phyloP scores from a whole-genome alignment of 257 asterid genomes.

The Solanum sparsipilum region DNA sequence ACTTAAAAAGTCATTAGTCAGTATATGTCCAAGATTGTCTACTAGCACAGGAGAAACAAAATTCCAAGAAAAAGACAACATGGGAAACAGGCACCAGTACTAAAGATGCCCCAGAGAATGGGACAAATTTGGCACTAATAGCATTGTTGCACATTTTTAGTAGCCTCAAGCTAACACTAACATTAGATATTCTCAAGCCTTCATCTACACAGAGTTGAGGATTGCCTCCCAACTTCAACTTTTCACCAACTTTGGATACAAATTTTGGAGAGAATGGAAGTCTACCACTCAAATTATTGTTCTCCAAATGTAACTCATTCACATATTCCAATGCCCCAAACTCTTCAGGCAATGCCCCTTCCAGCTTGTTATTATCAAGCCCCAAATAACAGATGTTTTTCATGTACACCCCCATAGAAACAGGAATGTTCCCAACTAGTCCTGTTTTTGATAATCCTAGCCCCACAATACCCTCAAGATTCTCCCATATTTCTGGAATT shows the following conservation, averaged over 20 bases:
- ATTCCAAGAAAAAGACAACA: constrained; percentile 19
- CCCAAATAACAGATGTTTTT: constrained; percentile 42
- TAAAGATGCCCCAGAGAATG: constrained; percentile 22
- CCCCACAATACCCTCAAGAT: constrained; percentile 40
- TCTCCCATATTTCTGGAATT: constrained; percentile 70
- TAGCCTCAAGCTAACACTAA: constrained; percentile 25
- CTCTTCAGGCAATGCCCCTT: constrained; percentile 63
- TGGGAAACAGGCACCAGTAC: constrained; percentile 2
- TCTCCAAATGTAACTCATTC: constrained; percentile 63
- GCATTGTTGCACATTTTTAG: constrained; percentile 37
- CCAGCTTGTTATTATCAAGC: constrained; percentile 61
- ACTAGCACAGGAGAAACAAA: constrained; percentile 2
- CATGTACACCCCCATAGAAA: constrained; percentile 52
- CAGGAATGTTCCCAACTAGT: constrained; percentile 61
- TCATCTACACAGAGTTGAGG: constrained; percentile 58
- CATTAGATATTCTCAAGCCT: constrained; percentile 27
- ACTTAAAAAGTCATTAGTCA: constrained; percentile 4
- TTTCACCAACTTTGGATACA: constrained; percentile 45
- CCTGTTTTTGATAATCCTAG: constrained; percentile 55
- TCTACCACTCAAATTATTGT: constrained; percentile 67
- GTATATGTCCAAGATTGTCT: not conserved
- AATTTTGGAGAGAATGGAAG: constrained; percentile 57
- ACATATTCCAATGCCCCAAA: constrained; percentile 42
- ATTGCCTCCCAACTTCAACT: constrained; percentile 79
- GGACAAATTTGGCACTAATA: constrained; percentile 31